These are phyloP conservation scores for Hyaloscypha hepaticicola DNA, from an alignment of 495 filamentous ascomycete species.

Conservation along the genomic window DNA sequence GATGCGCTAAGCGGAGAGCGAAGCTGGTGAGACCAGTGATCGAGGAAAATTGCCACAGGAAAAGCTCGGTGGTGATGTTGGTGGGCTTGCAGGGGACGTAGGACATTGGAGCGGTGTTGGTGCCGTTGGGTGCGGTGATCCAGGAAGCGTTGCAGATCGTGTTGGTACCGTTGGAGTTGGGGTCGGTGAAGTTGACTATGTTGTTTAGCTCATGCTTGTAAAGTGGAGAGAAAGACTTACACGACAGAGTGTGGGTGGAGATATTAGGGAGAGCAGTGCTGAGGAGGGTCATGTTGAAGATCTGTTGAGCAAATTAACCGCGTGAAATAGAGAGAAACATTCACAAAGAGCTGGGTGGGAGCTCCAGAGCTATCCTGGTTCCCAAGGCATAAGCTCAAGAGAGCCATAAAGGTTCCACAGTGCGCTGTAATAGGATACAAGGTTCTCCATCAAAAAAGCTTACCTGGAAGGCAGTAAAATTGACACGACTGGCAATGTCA, in stretches of 20 bases:
- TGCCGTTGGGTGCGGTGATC: conserved; percentile 8
- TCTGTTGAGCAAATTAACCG: neutral
- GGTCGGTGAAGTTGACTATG: conserved; percentile 24
- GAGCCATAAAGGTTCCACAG: neutral
- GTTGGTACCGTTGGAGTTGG: conserved; percentile 24
- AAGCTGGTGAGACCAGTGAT: conserved; percentile 11
- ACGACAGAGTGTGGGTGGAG: neutral
- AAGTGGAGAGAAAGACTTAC: neutral
- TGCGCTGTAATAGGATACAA: neutral
- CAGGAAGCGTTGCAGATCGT: conserved; percentile 12
- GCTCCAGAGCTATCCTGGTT: neutral
- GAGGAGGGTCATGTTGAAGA: neutral
- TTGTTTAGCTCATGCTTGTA: neutral
- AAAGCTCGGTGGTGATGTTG: neutral
- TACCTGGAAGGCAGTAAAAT: neutral
- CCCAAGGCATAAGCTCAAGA: neutral
- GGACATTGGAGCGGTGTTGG: conserved; percentile 7
- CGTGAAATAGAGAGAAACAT: neutral
- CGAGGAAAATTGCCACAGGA: conserved; percentile 14
- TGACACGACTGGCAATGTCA: neutral
- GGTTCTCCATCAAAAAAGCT: neutral
- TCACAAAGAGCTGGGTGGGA: neutral
- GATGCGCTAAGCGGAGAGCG: conserved; percentile 15
- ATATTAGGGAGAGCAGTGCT: neutral
- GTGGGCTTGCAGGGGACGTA: conserved; percentile 8